Conservation (phyloP, 192 early-diverging fungal species). For the Linnemannia exigua region DNA sequence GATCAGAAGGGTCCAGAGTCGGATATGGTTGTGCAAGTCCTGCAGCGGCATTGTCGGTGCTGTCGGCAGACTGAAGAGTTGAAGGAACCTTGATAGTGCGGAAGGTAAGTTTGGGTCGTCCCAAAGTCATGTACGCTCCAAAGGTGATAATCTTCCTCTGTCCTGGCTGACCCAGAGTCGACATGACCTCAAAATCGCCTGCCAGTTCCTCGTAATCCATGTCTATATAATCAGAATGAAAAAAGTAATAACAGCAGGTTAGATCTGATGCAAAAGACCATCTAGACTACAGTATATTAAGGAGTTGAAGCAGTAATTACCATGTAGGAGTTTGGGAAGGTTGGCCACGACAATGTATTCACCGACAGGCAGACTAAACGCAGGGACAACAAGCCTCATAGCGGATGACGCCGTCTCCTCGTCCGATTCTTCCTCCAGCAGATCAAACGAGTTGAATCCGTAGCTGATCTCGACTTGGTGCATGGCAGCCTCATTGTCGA, state of each 20-base stretch:
- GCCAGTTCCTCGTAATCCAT: slow-evolving; percentile 37
- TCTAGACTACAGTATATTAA: no score
- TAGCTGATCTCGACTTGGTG: slow-evolving; percentile 52
- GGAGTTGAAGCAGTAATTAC: no score
- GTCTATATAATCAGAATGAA: slow-evolving; percentile 4
- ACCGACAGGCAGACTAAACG: slow-evolving; percentile 45
- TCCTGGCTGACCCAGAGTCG: slow-evolving; percentile 1
- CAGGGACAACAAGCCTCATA: slow-evolving; percentile 43
- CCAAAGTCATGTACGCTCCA: slow-evolving; percentile 47
- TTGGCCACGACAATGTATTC: slow-evolving; percentile 47
- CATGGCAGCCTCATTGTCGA: slow-evolving; percentile 15
- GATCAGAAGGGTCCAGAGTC: background rate
- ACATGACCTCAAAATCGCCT: slow-evolving; percentile 46
- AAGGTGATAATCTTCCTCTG: slow-evolving; percentile 47
- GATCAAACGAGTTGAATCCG: slow-evolving; percentile 42
- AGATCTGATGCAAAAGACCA: no score
- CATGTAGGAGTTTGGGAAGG: slow-evolving; percentile 28
- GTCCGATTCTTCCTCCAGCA: slow-evolving; percentile 13
- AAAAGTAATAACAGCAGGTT: background rate
- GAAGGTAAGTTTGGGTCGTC: slow-evolving; percentile 38
- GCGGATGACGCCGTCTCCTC: background rate
- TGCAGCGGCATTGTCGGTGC: background rate
- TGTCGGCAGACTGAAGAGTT: no score
- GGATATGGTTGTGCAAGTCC: slow-evolving; percentile 14
- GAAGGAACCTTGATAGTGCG: background rate